Evolutionary conservation across 2,329 filamentous ascomycete species (phyloP).

Genomic region (Aspergillus sp.): DNA sequence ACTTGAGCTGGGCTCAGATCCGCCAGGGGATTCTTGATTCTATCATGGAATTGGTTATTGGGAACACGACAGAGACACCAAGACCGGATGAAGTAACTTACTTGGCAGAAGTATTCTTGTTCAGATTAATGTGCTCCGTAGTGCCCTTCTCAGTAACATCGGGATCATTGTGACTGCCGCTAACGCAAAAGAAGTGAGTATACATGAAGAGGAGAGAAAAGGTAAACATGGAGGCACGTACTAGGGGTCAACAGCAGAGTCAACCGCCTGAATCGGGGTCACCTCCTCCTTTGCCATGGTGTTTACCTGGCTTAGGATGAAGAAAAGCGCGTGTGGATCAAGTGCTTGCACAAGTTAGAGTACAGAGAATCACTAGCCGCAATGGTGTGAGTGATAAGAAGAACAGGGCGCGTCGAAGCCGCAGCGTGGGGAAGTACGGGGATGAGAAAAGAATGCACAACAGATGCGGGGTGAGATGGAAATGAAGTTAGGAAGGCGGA

Average conservation of each 20-base stretch:
- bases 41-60: constrained; percentile 20
- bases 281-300: constrained; percentile 13
- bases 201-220: background rate
- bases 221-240: constrained; percentile 6
- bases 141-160: constrained; percentile 26
- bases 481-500: constrained; percentile 4
- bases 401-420: background rate
- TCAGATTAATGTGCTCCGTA: constrained; percentile 28
- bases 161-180: constrained; percentile 15
- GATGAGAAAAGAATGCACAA: constrained; percentile 7
- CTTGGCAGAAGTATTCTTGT: constrained; percentile 33
- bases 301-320: constrained; percentile 16
- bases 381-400: background rate
- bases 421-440: background rate
- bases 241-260: constrained; percentile 12
- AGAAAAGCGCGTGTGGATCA: background rate
- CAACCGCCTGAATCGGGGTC: constrained; percentile 7
- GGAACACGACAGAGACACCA: background rate
- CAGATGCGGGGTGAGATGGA: constrained; percentile 9
- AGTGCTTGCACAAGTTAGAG: background rate
- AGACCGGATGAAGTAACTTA: constrained; percentile 15
- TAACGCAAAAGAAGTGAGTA: constrained; percentile 3
- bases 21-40: constrained; percentile 51
- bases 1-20: constrained; percentile 41
- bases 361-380: background rate